These are phyloP conservation scores for Cadophora sp. DNA, from an alignment of 2,329 filamentous ascomycete genomes.

Conservation along the genomic window DNA sequence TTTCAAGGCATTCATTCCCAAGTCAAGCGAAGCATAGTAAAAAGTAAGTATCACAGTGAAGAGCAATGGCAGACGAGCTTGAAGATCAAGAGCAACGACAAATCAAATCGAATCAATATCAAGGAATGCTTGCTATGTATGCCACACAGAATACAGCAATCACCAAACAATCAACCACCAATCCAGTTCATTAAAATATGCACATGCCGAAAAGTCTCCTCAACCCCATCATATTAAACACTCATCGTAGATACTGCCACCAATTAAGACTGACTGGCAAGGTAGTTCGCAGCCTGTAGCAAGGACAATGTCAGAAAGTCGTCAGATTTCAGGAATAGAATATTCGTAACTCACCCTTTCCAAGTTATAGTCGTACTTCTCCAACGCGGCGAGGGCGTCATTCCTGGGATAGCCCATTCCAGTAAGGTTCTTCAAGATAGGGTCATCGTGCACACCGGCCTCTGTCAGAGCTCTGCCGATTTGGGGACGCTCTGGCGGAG, in stretches of 20 bases:
- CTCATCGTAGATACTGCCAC: not conserved
- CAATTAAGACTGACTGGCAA: constrained; percentile 43
- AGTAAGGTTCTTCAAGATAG: constrained; percentile 87
- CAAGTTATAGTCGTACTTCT: constrained; percentile 96
- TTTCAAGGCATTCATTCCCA: no score
- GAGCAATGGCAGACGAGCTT: not conserved
- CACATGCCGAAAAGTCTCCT: constrained; percentile 27
- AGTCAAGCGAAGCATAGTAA: not conserved
- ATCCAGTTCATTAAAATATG: constrained; percentile 30
- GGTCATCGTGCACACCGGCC: constrained; percentile 85
- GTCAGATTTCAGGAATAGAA: not conserved
- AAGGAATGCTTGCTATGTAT: constrained; percentile 20
- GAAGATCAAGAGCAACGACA: not conserved
- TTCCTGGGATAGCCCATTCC: constrained; percentile 84
- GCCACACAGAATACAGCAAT: constrained; percentile 5
- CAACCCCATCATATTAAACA: constrained; percentile 9
- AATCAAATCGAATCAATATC: constrained; percentile 7
- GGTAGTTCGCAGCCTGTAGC: constrained; percentile 44
- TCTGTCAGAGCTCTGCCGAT: constrained; percentile 74
- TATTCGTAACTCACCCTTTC: constrained; percentile 73
- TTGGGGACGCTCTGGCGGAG: constrained; percentile 45
- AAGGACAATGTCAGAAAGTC: constrained; percentile 23
- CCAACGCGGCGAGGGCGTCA: constrained; percentile 79
- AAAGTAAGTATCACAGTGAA: not conserved
- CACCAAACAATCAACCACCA: not conserved